Base-by-base conservation (phyloP, 495 filamentous ascomycete species). In the Thozetella sp. region DNA sequence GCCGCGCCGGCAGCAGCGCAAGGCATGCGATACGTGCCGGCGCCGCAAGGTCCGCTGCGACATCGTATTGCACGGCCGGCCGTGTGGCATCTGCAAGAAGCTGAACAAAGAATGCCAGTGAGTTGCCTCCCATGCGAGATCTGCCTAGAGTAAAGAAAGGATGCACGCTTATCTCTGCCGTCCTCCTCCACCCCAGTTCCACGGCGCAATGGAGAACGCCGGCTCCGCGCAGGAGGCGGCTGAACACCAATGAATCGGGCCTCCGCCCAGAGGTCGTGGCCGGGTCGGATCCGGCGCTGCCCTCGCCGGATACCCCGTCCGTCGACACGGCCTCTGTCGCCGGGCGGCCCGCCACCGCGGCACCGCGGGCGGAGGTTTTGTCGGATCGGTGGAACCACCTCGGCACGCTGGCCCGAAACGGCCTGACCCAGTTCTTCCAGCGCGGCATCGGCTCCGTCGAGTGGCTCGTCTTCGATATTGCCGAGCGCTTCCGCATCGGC, bases 41-140 rank as follows among this genome's bases (percentile, higher is more conserved):
- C 30, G 30, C 6, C 30, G 30, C 6, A 37, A 66, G 25, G n/a
- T 70, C 81, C 0, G 70, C 77, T 59, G 59, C 55, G 76, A 25
- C 15, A 37, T 37, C 30, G 30, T 37, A 15, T 15, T 37, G 6
- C 30, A 37, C 30, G 30, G 30, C 6, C 30, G 30, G 30, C 30
- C 30, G 15, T 37, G 30, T 15, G 15, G 30, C 30, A 15, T 37
- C 15, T 37, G 30, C 15, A 15, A 37, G 30, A 37, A 37, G 15
- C 30, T 37, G 15, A 37, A 37, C 15, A 6, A 15, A 37, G 30
- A 37, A 37, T 37, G 30, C 30, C 30, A 37, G 30, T 37, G 30
- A 37, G 30, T 37, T 6, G 15, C 15, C 30, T n/a, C n/a, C n/a
- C n/a, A n/a, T n/a, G n/a, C n/a, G n/a, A n/a, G n/a, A n/a, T n/a